Base-by-base conservation (phyloP, 495 filamentous ascomycete genomes). In the Hyaloscypha bicolor region DNA sequence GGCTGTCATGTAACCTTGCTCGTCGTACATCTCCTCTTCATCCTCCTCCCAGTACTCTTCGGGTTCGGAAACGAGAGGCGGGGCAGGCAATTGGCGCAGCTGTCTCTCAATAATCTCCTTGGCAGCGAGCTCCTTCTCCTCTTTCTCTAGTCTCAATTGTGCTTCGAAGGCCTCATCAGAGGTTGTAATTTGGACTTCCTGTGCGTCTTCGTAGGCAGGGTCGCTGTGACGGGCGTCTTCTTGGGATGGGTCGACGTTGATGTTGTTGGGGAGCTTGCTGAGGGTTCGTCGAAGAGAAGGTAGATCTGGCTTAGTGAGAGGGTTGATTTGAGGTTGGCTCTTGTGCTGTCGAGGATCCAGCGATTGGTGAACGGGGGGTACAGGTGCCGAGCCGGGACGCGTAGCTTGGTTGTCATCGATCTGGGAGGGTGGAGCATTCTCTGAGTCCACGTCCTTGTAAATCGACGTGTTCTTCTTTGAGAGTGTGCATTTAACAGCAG, bases 1-100 rank as follows among this genome's bases (percentile, higher is more conserved):
- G 4, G 90, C 88, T 1, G 91, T 93, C 25, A 87, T 87, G 73
- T 92, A 94, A 3, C 88, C 92, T 73, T 93, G 90, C 11, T 93
- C 91, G n/a, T 92, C 90, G 64, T 91, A 91, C 70, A 88, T 88
- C 63, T 91, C 90, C 39, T 91, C 88, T 9, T 89, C 86, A 8
- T 93, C 90, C 33, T 92, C 88, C 29, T 91, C 90, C 86, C 87
- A 91, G 73, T 87, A 92, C 70, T 92, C 88, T 71, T 92, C 90
- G 4, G 84, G 78, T 64, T 92, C 91, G 2, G 83, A 80, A 12
- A 72, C 67, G 51, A 76, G 73, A 8, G 76, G 68, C 6, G 72
- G 68, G 19, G 73, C 37, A 66, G 73, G 66, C 48, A 68, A 12
- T 55, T 63, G 66, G 66, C 62, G 48, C 30, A 64, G 48, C 21